phyloP scores from a whole-genome alignment of 495 filamentous ascomycete genomes.

The Aspergillus affinis region DNA sequence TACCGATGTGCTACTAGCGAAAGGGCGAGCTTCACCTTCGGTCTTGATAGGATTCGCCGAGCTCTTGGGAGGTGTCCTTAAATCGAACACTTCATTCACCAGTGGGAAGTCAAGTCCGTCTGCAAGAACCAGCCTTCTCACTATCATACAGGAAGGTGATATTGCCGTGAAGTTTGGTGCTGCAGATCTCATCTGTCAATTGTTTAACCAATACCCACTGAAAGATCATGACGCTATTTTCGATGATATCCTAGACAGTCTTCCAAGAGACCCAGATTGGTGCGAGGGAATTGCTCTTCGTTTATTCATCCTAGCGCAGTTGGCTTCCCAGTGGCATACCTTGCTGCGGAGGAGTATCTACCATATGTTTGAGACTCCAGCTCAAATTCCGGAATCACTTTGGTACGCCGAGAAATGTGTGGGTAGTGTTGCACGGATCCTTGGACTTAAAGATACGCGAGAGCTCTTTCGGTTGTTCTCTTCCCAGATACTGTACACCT shows the following conservation, averaged over 20 bases:
- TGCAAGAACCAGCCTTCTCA: slow-evolving; percentile 71
- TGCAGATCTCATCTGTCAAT: slow-evolving; percentile 61
- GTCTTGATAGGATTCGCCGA: slow-evolving; percentile 65
- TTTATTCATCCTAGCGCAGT: slow-evolving; percentile 66
- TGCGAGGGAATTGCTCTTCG: slow-evolving; percentile 84
- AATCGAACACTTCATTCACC: slow-evolving; percentile 62
- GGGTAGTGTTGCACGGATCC: slow-evolving; percentile 57
- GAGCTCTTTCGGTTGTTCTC: slow-evolving; percentile 84
- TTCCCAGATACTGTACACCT: slow-evolving; percentile 90
- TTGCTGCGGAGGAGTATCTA: slow-evolving; percentile 82
- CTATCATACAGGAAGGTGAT: slow-evolving; percentile 63
- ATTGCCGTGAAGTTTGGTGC: slow-evolving; percentile 75
- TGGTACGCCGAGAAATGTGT: slow-evolving; percentile 72
- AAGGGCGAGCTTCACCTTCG: slow-evolving; percentile 61
- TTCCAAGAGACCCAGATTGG: slow-evolving; percentile 70
- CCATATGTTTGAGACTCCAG: slow-evolving; percentile 87
- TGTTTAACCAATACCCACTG: slow-evolving; percentile 78
- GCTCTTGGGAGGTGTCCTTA: slow-evolving; percentile 66
- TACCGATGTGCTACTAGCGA: slow-evolving; percentile 60
- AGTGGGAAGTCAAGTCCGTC: slow-evolving; percentile 57
- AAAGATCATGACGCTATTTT: slow-evolving; percentile 80
- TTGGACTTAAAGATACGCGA: slow-evolving; percentile 61
- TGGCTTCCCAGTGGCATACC: slow-evolving; percentile 80
- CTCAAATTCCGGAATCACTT: slow-evolving; percentile 58
- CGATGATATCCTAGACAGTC: slow-evolving; percentile 67